Evolutionary conservation across 2,329 filamentous ascomycete genomes (phyloP).

Genomic region (Tolypocladium tropicale): DNA sequence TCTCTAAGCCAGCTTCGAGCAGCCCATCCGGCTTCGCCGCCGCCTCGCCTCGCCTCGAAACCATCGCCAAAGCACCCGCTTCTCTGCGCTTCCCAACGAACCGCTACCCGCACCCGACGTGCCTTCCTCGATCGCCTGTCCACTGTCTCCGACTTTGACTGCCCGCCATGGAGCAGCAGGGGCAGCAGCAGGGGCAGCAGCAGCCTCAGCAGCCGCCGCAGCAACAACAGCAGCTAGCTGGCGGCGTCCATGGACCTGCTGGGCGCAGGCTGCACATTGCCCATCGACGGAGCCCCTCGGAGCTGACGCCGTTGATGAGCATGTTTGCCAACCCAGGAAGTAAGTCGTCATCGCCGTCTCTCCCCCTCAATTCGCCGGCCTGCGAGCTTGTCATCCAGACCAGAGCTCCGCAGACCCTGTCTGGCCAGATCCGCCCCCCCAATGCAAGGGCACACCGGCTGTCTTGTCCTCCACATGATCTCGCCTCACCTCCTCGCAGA

Average conservation of each 20-base stretch:
- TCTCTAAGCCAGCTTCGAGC: constrained; percentile 8
- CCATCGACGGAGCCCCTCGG: constrained; percentile 91
- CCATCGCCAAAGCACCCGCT: constrained; percentile 4
- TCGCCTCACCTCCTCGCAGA: neutral
- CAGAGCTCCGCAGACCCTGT: neutral
- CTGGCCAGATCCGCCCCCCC: neutral
- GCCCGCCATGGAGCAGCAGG: constrained; percentile 50
- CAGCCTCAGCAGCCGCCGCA: constrained; percentile 38
- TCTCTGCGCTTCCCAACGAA: constrained; percentile 9
- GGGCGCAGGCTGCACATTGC: constrained; percentile 94
- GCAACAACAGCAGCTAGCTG: constrained; percentile 36
- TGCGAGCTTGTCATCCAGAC: neutral
- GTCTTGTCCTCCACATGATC: neutral
- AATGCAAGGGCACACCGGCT: neutral
- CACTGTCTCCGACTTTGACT: constrained; percentile 30
- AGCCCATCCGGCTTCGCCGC: neutral
- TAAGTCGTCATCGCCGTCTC: constrained; percentile 32
- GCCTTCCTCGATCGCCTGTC: constrained; percentile 21
- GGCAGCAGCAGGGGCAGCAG: constrained; percentile 27
- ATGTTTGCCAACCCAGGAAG: constrained; percentile 60
- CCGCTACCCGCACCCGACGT: constrained; percentile 27
- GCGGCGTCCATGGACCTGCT: constrained; percentile 59
- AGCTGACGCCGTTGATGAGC: constrained; percentile 96
- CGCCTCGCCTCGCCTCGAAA: neutral
- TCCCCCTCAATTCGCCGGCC: constrained; percentile 1